Base-by-base conservation (phyloP, 495 filamentous ascomycete genomes). In the Penicillium nucicola region DNA sequence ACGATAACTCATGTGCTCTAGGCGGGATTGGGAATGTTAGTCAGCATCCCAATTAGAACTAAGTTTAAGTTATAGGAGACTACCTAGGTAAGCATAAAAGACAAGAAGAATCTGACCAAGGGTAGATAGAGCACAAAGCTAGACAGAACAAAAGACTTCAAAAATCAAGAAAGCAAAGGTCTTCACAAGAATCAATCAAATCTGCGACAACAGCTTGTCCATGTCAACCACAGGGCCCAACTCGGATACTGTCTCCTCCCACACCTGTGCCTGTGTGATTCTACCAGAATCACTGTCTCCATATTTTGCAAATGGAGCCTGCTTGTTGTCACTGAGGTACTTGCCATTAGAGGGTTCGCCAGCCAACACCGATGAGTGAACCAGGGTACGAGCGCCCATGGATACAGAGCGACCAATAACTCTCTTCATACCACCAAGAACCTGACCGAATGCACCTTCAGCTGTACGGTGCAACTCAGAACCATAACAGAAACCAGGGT, bases 401-500 rank as follows among this genome's bases (percentile, higher is more conserved):
- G 28, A 44, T 7, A 62, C 45, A 10, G 62, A 60, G 18, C 75
- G 51, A 1, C 61, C 68, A 2, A 65, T 50, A 0, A 58, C 17
- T 1, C 49, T 56, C 2, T 57, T 53, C 43, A 72, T 62, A 5
- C 65, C 1, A 22, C 34, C 34, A 13, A 64, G 22, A 1, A 28
- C 32, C 9, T 58, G 28, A 19, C 43, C 55, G 13, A 66, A 22
- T 0, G 57, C 36, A 12, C 55, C 48, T 3, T 38, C 52, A 0
- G 45, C 49, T 5, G 73, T 67, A 14, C 69, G 67, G 10, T 48
- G 46, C 4, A 80, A 55, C 5, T 66, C 49, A 2, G 75, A 79
- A 19, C 73, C 76, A 37, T 69, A 70, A 10, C 59, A 62, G 39
- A 64, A 66, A n/a, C 69, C 77, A 0, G 75, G 76, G 28, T 77